phyloP scores from a whole-genome alignment of 768 basidiomycete genomes.

The Suillus subaureus region DNA sequence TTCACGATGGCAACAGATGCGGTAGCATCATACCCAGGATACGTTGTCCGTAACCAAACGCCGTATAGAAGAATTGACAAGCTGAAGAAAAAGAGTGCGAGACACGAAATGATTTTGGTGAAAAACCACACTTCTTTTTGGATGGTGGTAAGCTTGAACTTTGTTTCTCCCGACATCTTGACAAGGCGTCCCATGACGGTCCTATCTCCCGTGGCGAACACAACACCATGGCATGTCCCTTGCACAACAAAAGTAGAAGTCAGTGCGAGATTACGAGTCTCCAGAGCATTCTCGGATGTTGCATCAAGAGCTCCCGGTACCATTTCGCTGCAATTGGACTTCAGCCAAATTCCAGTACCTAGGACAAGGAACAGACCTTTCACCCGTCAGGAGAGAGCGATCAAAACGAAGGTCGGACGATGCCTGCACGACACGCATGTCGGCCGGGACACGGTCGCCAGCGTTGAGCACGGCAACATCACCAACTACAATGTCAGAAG shows the following conservation, averaged over 20 bases:
- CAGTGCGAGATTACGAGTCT: conserved; percentile 58
- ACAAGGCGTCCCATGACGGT: conserved; percentile 49
- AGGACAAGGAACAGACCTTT: conserved; percentile 45
- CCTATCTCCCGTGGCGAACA: conserved; percentile 50
- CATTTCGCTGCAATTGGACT: conserved; percentile 21
- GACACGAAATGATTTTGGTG: conserved; percentile 54
- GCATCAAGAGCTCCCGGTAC: conserved; percentile 40
- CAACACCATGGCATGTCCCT: conserved; percentile 50
- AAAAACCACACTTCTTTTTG: conserved; percentile 34
- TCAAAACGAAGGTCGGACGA: conserved; percentile 48
- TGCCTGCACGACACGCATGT: conserved; percentile 50
- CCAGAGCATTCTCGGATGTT: conserved; percentile 43
- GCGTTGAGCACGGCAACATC: conserved; percentile 48
- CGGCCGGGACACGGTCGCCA: conserved; percentile 73
- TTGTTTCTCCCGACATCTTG: conserved; percentile 44
- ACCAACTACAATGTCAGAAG: too few relatives aligned
- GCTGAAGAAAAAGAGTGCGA: conserved; percentile 45
- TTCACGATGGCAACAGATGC: conserved; percentile 37
- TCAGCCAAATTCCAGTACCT: conserved; percentile 14
- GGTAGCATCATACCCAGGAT: conserved; percentile 38
- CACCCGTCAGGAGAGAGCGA: conserved; percentile 66
- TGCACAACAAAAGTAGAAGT: conserved; percentile 37
- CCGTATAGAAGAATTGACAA: conserved; percentile 42
- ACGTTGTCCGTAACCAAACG: conserved; percentile 33
- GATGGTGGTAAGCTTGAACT: conserved; percentile 30